Percentiles rank a stretch among this genome's conserved stretches.
Evolutionary conservation across 2,329 filamentous ascomycete species (phyloP).

Genomic region (Calycina herbarum): DNA sequence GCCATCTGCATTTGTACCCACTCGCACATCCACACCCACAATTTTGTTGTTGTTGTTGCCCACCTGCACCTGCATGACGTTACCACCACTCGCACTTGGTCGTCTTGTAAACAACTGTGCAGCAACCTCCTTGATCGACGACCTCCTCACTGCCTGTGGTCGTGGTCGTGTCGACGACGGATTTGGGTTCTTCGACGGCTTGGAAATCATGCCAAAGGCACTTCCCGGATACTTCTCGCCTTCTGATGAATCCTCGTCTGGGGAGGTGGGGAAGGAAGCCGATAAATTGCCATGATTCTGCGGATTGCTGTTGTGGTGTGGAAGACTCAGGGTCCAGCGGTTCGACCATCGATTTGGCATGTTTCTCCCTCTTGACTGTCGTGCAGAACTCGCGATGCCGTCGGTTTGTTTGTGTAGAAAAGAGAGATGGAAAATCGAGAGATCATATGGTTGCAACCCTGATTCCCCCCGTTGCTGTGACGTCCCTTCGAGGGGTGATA

Average conservation of each 20-base stretch:
- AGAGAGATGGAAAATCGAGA: not conserved
- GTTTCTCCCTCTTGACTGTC: not conserved
- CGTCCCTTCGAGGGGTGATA: not conserved
- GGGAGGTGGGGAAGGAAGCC: slow-evolving; percentile 4
- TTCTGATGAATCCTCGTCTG: not conserved
- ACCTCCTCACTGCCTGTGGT: not conserved
- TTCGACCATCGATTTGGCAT: slow-evolving; percentile 9
- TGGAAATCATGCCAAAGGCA: slow-evolving; percentile 5
- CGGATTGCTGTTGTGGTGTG: not conserved
- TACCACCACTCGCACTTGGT: not conserved
- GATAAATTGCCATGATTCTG: not conserved
- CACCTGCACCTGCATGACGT: slow-evolving; percentile 2
- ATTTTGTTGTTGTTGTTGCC: slow-evolving; percentile 3
- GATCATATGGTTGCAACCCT: slow-evolving; percentile 1
- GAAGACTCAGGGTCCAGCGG: not conserved
- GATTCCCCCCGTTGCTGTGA: not conserved
- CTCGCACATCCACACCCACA: slow-evolving; percentile 1
- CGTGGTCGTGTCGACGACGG: not conserved
- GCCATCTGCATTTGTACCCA: not conserved
- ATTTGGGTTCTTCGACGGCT: not conserved
- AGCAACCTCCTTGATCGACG: not conserved
- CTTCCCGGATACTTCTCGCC: slow-evolving; percentile 2
- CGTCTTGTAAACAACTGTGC: slow-evolving; percentile 6
- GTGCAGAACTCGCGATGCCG: not conserved
- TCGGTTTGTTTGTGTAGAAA: slow-evolving; percentile 1